Percentiles rank a stretch among this genome's conserved stretches.
phyloP scores from a whole-genome alignment of 2,329 filamentous ascomycete species.

The Tolypocladium album region DNA sequence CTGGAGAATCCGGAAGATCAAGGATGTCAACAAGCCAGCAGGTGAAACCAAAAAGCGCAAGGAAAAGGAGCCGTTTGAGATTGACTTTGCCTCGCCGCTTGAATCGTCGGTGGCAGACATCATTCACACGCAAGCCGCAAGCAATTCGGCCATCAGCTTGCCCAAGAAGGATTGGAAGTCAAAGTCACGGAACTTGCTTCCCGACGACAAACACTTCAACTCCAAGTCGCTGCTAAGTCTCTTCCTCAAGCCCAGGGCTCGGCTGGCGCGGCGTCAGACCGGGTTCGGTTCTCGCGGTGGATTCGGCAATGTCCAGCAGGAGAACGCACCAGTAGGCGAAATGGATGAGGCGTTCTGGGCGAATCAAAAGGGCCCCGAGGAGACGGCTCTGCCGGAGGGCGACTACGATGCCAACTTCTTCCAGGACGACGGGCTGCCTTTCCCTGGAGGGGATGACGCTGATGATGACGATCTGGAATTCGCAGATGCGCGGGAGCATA shows the following conservation, averaged over 20 bases:
- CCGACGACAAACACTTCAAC: conserved; percentile 97
- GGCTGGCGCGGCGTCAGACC: conserved; percentile 56
- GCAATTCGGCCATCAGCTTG: conserved; percentile 70
- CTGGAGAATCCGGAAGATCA: conserved; percentile 94
- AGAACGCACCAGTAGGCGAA: conserved; percentile 55
- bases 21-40: conserved; percentile 58
- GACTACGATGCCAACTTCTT: conserved; percentile 98
- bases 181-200: conserved; percentile 83
- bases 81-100: conserved; percentile 75
- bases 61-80: conserved; percentile 93
- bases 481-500: conserved; percentile 69
- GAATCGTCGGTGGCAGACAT: conserved; percentile 59
- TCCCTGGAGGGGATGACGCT: conserved; percentile 47
- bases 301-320: conserved; percentile 31
- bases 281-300: conserved; percentile 34
- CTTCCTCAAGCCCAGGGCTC: conserved; percentile 90
- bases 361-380: conserved; percentile 53
- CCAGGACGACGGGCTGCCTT: conserved; percentile 70
- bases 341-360: conserved; percentile 98
- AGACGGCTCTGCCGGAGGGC: conserved; percentile 50
- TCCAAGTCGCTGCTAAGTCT: conserved; percentile 80
- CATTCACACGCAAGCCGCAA: conserved; percentile 72
- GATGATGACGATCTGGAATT: conserved; percentile 66
- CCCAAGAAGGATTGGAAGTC: conserved; percentile 95
- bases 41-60: conserved; percentile 59